Percentiles rank a stretch among this genome's conserved stretches.
phyloP scores from a whole-genome alignment of 306 rosid species.

The Oxytropis ochrocephala region DNA sequence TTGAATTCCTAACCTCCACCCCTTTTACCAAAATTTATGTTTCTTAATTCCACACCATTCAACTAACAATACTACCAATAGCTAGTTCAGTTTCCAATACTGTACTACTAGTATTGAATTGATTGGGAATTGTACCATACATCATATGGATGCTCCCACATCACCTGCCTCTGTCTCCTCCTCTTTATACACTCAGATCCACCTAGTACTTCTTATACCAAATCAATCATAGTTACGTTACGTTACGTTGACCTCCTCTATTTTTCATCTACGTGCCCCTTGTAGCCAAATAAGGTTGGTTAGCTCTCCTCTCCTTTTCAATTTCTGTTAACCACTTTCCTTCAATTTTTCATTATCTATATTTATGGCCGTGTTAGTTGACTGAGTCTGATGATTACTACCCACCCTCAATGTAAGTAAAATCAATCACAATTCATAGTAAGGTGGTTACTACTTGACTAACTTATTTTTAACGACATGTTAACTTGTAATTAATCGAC shows the following conservation, averaged over 20 bases:
- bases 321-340: not conserved
- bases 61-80: not conserved
- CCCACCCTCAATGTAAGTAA: no score
- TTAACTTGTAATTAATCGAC: no score
- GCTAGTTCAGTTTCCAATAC: not conserved
- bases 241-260: no score
- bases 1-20: no score
- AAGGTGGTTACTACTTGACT: no score
- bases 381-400: no score
- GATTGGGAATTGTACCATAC: conserved; percentile 8
- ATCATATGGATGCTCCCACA: conserved; percentile 7
- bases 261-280: not conserved
- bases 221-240: no score
- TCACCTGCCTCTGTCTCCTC: conserved; percentile 42
- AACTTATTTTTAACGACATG: no score
- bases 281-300: not conserved
- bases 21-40: no score
- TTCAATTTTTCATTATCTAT: not conserved
- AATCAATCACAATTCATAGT: no score
- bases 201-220: no score
- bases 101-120: not conserved
- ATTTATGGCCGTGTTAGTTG: not conserved
- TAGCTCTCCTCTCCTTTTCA: not conserved
- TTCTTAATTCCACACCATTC: no score
- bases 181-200: conserved; percentile 19